phyloP scores from a whole-genome alignment of 2,329 filamentous ascomycete species.

The Elsinoe necatrix region DNA sequence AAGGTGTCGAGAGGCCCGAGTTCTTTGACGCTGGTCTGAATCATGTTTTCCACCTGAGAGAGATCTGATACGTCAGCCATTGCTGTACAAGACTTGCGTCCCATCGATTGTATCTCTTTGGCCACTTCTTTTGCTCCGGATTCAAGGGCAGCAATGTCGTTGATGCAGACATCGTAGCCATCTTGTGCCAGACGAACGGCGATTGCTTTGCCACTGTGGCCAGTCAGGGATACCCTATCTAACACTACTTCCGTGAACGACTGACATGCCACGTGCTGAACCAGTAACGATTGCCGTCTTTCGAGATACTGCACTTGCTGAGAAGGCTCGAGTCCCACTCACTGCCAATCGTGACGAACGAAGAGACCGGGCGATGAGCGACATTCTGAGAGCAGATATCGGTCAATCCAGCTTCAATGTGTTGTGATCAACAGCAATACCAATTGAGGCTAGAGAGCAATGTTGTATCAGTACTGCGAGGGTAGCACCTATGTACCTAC shows the following conservation, averaged over 20 bases:
- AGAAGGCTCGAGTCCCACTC: conserved; percentile 8
- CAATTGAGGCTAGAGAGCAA: not conserved
- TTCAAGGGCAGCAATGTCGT: conserved; percentile 50
- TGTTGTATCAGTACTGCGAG: not conserved
- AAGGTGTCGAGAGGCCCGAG: conserved; percentile 46
- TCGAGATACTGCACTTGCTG: conserved; percentile 1
- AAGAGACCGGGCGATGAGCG: not conserved
- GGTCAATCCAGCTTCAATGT: too few relatives aligned
- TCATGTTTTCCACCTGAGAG: conserved; percentile 45
- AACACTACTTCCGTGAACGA: not conserved
- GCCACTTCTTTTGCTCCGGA: conserved; percentile 45
- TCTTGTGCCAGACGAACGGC: conserved; percentile 56
- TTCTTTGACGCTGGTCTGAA: conserved; percentile 44
- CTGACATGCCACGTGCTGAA: conserved; percentile 29
- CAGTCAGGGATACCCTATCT: not conserved
- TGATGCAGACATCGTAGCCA: conserved; percentile 58
- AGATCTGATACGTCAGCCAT: conserved; percentile 54
- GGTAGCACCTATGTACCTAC: not conserved
- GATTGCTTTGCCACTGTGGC: conserved; percentile 50
- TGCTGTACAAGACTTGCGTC: conserved; percentile 46
- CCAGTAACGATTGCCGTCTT: conserved; percentile 31
- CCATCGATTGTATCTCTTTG: conserved; percentile 45
- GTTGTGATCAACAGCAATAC: not conserved
- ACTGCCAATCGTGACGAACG: not conserved
- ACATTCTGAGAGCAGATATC: not conserved